Evolutionary conservation across 202 grass and related monocot genomes (phyloP).

Genomic region (Sporobolus alterniflorus): DNA sequence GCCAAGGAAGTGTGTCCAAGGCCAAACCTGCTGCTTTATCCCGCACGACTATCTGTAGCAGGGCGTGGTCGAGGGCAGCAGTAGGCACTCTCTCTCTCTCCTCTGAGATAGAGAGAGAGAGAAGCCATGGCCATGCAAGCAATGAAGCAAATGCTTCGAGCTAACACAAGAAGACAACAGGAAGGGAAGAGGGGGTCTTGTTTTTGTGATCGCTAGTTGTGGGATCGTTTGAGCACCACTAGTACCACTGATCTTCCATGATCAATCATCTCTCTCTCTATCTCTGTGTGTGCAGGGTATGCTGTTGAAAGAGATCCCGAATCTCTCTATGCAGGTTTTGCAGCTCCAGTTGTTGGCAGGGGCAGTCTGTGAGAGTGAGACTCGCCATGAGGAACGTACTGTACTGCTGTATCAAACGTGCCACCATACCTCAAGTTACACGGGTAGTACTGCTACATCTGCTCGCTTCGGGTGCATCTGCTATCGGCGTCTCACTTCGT

Average conservation of each 20-base stretch:
- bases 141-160: not conserved
- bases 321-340: slow-evolving; percentile 45
- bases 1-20: slow-evolving; percentile 34
- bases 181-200: not conserved
- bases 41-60: slow-evolving; percentile 3
- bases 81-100: not conserved
- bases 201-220: too few relatives aligned
- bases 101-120: not conserved
- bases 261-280: not conserved
- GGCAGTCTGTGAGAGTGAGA: not conserved
- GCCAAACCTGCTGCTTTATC: slow-evolving; percentile 31
- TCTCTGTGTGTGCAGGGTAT: not conserved
- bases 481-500: too few relatives aligned
- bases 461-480: too few relatives aligned
- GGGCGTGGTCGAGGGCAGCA: slow-evolving; percentile 12
- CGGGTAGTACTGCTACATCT: too few relatives aligned
- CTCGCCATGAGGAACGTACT: too few relatives aligned
- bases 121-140: too few relatives aligned
- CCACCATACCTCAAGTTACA: not conserved
- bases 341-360: slow-evolving; percentile 12
- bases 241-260: slow-evolving; percentile 16
- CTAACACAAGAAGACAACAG: slow-evolving; percentile 2
- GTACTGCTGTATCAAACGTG: not conserved
- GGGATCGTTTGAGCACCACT: slow-evolving; percentile 18
- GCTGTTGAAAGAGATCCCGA: slow-evolving; percentile 45